Evolutionary conservation across 257 asterid species (phyloP).

Genomic region (Nicotiana attenuata): DNA sequence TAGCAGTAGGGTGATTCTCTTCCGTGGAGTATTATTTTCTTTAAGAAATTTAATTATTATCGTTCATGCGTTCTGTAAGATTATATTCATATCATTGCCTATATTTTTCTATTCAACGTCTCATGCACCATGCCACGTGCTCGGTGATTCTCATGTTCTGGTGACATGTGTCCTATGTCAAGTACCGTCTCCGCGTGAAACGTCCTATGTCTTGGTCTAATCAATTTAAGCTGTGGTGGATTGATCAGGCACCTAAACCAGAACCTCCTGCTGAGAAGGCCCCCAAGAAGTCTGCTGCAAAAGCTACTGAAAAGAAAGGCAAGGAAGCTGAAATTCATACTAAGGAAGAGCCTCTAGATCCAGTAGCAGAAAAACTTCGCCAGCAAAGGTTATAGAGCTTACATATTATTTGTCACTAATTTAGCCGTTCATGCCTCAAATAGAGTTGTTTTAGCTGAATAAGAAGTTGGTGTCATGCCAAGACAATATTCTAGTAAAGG

Average conservation of each 20-base stretch:
- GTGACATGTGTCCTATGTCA: background rate
- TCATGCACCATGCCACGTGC: background rate
- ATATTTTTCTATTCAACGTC: background rate
- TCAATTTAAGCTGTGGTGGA: conserved; percentile 4
- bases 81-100: background rate
- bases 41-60: background rate
- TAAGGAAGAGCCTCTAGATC: conserved; percentile 61
- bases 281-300: conserved; percentile 53
- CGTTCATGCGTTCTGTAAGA: background rate
- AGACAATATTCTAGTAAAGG: background rate
- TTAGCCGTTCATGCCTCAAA: background rate
- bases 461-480: background rate
- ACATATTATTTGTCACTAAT: background rate
- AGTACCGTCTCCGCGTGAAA: background rate
- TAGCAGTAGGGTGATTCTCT: background rate
- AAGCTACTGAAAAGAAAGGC: conserved; percentile 58
- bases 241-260: conserved; percentile 54
- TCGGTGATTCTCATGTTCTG: background rate
- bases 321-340: conserved; percentile 39
- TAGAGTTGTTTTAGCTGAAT: background rate
- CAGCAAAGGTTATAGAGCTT: conserved; percentile 54
- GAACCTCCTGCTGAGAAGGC: conserved; percentile 57
- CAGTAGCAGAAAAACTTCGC: conserved; percentile 86
- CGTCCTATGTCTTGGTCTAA: background rate
- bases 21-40: background rate